Conservation (phyloP, 2,329 filamentous ascomycete species). For the Raffaelea deltoideospora region DNA sequence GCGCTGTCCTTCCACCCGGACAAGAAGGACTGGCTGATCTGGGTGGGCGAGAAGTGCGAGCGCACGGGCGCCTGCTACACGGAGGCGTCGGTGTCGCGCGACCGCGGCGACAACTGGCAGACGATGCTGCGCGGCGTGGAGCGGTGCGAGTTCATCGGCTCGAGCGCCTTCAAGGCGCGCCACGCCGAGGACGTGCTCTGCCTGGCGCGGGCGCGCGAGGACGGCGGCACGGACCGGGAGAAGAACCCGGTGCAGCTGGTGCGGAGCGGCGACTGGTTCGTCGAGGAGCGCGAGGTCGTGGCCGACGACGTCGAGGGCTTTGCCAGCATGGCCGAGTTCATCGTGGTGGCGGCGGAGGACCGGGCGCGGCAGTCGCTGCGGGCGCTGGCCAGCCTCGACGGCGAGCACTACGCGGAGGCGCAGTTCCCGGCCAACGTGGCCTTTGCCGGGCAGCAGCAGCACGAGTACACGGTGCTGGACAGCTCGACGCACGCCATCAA, state of each 20-base stretch:
- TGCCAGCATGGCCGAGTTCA: constrained; percentile 92
- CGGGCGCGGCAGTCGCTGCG: constrained; percentile 53
- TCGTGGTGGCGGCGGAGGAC: constrained; percentile 69
- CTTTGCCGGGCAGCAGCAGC: constrained; percentile 65
- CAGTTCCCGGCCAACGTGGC: constrained; percentile 75
- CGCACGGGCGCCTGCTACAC: constrained; percentile 44
- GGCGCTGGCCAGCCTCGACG: constrained; percentile 75
- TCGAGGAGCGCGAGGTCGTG: constrained; percentile 42
- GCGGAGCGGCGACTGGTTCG: constrained; percentile 67
- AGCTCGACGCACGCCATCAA: constrained; percentile 92
- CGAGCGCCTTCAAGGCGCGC: constrained; percentile 37
- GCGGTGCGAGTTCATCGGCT: constrained; percentile 77
- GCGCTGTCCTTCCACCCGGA: constrained; percentile 70
- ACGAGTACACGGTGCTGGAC: constrained; percentile 83
- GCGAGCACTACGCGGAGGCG: constrained; percentile 64
- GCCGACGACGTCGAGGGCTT: constrained; percentile 67
- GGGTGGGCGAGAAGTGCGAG: constrained; percentile 64
- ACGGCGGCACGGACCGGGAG: constrained; percentile 26
- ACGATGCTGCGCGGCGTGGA: constrained; percentile 58
- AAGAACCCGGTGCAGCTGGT: constrained; percentile 55
- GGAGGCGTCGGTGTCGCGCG: constrained; percentile 61
- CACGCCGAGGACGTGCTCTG: constrained; percentile 43
- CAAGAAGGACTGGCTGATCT: constrained; percentile 80
- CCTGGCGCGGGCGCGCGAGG: constrained; percentile 44
- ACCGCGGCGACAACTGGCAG: constrained; percentile 70